A percentile compares a stretch with the other conserved stretches of the same genome.
These are phyloP conservation scores for Floccularia luteovirens DNA, from an alignment of 768 basidiomycete species.

Conservation along the genomic window DNA sequence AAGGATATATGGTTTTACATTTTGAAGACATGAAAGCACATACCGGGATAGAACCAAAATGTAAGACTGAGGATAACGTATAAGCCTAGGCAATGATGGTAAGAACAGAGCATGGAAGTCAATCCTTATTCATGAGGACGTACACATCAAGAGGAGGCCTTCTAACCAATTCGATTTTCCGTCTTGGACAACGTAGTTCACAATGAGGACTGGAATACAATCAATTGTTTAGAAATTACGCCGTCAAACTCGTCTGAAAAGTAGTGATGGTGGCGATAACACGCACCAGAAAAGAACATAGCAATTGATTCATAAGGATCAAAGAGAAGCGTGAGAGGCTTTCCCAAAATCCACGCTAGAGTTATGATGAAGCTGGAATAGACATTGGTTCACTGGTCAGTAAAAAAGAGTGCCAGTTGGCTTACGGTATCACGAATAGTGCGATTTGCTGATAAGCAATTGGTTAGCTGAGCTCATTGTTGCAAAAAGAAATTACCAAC, in stretches of 20 bases:
- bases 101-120: not conserved
- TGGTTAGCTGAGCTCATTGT: constrained; percentile 3
- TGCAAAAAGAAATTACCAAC: constrained; percentile 27
- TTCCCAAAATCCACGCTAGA: constrained; percentile 77
- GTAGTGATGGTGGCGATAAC: not conserved
- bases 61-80: constrained; percentile 67
- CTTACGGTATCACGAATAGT: constrained; percentile 78
- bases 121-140: constrained; percentile 11
- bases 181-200: constrained; percentile 76
- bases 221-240: not conserved
- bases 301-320: constrained; percentile 84
- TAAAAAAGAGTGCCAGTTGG: constrained; percentile 5
- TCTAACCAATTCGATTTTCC: constrained; percentile 84
- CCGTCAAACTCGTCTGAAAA: not conserved
- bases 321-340: constrained; percentile 75
- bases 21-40: too few species aligned
- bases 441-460: constrained; percentile 60
- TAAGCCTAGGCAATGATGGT: constrained; percentile 30
- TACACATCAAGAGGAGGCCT: constrained; percentile 36
- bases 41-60: constrained; percentile 58
- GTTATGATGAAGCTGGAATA: constrained; percentile 56
- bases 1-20: too few species aligned
- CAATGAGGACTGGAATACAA: constrained; percentile 54
- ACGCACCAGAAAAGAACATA: constrained; percentile 36
- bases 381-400: not conserved